Evolutionary conservation across 2,329 filamentous ascomycete species (phyloP).

Genomic region (Hypomyces rosellus): DNA sequence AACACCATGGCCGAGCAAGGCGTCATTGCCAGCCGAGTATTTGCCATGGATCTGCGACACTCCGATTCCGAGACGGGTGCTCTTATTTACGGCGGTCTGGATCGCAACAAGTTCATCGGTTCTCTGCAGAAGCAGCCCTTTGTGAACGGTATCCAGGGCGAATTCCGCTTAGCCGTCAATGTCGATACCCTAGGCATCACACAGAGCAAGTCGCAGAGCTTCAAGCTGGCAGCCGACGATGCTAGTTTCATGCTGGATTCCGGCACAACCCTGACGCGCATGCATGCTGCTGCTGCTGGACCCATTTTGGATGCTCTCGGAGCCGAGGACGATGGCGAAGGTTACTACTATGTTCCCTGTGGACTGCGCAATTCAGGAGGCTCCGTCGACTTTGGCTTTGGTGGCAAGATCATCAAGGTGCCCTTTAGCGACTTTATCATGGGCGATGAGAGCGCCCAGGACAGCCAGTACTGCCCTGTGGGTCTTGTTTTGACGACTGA

Average conservation of each 20-base stretch:
- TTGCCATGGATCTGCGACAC: constrained; percentile 45
- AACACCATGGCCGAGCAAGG: constrained; percentile 42
- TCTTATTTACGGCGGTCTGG: constrained; percentile 48
- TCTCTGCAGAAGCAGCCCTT: constrained; percentile 37
- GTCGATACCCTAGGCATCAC: constrained; percentile 27
- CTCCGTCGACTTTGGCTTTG: constrained; percentile 45
- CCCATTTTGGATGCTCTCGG: constrained; percentile 39
- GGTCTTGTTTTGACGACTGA: constrained; percentile 34
- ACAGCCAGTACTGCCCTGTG: constrained; percentile 33
- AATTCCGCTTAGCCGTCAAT: constrained; percentile 31
- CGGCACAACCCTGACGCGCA: constrained; percentile 43
- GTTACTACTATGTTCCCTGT: constrained; percentile 42
- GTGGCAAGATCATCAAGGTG: constrained; percentile 34
- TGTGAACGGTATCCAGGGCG: constrained; percentile 29
- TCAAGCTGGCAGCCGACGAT: constrained; percentile 24
- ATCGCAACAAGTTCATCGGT: constrained; percentile 46
- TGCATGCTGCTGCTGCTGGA: constrained; percentile 37
- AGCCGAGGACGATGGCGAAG: constrained; percentile 32
- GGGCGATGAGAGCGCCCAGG: constrained; percentile 12
- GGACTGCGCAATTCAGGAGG: constrained; percentile 27
- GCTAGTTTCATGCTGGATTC: constrained; percentile 45
- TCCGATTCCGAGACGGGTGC: constrained; percentile 38
- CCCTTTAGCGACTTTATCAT: constrained; percentile 45
- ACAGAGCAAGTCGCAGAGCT: constrained; percentile 15
- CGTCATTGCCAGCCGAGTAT: constrained; percentile 43